Evolutionary conservation across 805 yeast species (phyloP).

Genomic region (Nakazawaea pomicola): DNA sequence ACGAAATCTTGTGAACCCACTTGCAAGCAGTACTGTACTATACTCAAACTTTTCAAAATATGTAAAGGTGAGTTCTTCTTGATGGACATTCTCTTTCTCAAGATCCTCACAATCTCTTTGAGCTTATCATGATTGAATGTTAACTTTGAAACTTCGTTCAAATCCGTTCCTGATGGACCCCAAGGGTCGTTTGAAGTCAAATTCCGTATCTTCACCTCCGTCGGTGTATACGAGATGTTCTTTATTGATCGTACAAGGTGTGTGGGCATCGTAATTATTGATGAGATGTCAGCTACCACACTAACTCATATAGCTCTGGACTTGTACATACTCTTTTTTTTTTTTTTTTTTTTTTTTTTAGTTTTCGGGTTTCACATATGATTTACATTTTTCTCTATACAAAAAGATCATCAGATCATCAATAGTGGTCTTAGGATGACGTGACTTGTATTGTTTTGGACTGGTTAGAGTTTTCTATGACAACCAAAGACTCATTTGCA

Average conservation of each 20-base stretch:
- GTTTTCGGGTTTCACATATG: too few species aligned
- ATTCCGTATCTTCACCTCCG: conserved; percentile 23
- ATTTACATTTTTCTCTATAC: too few species aligned
- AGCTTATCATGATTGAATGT: conserved; percentile 37
- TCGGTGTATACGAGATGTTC: conserved; percentile 5
- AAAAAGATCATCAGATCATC: too few species aligned
- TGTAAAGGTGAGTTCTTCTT: conserved; percentile 30
- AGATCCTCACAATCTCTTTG: conserved; percentile 31
- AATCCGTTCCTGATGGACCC: conserved; percentile 53
- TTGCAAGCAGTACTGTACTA: conserved; percentile 44
- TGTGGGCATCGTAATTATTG: conserved; percentile 1
- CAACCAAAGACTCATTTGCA: neutral
- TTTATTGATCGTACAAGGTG: conserved; percentile 9
- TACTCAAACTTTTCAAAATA: conserved; percentile 46
- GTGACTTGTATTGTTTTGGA: neutral
- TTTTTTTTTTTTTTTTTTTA: too few species aligned
- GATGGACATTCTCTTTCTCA: conserved; percentile 35
- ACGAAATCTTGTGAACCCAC: conserved; percentile 50
- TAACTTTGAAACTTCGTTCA: conserved; percentile 45
- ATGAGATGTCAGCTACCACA: neutral
- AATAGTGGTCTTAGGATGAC: too few species aligned
- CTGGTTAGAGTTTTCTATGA: conserved; percentile 5
- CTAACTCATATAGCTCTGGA: too few species aligned
- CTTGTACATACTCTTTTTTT: neutral
- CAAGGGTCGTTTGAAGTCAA: conserved; percentile 50